Base-by-base conservation (phyloP, 1,284 basidiomycete species). In the Ustilago tritici region DNA sequence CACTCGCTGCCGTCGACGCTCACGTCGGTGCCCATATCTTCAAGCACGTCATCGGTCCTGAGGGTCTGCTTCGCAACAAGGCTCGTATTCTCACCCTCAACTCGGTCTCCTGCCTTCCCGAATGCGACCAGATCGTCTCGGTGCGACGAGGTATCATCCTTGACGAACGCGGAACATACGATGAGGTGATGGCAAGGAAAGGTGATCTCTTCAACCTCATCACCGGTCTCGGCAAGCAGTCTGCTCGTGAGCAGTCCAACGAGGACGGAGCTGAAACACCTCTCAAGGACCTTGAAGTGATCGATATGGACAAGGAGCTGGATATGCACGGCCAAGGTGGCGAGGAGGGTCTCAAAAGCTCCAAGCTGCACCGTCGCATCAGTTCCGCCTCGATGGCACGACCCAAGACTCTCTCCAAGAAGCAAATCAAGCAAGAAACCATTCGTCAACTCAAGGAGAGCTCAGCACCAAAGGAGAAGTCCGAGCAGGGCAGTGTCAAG, bases 131-230 rank as follows among this genome's bases (percentile, higher is more conserved):
- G 80, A 91, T 94, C 56, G 92, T 93, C 82, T 90, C 91, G 50
- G 89, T 93, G 85, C 92, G 93, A 35, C 89, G 92, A 65, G 92
- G 92, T 5, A 85, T 85, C 10, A 90, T 93, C 38, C 56, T 77
- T 23, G 90, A 87, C 14, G 92, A 92, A 83, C 87, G 89, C 73
- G 91, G 92, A 46, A 90, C 90, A 0, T 92, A 90, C 80, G 79
- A 89, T 65, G 90, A 89, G 23, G 88, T 93, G 6, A 89, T 91
- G 86, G 81, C 82, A 14, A 84, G 88, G 41, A 89, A 90, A 47
- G 87, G 87, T 4, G 86, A 89, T 2, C 92, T 93, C 78, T 88
- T 89, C 0, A 88, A 87, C 17, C 87, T 88, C n/a, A 87, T 88
- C 5, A 55, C 76, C 1, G 70, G 78, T 23, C 88, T 88, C 53